Base-by-base conservation (phyloP, 306 rosid species). In the Malus sylvestris region DNA sequence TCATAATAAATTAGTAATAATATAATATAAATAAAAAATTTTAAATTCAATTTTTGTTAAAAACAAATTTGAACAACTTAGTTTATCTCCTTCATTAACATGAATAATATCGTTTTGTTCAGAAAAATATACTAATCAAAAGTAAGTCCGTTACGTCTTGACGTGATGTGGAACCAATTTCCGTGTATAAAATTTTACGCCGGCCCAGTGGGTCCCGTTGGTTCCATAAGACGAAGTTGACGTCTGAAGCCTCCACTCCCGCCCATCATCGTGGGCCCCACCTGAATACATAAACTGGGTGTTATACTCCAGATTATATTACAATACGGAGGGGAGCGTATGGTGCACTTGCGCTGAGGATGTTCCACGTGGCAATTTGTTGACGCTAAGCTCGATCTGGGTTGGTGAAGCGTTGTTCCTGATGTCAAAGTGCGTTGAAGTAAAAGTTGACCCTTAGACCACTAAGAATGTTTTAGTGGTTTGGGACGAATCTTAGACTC, bases 181-280 rank as follows among this genome's bases (percentile, higher is more conserved):
- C 25, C 68, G 49, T 27, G 42, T 29, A 27, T 62, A 62, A 6
- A 62, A 38, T 20, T 33, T 19, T 15, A 35, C 10, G 12, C 80
- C 86, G 87, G 83, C 66, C 92, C 38, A 33, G 40, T 8, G 40
- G 67, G 6, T 29, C 22, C 67, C 67, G 10, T 2, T 8, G 7
- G 67, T 8, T 60, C 33, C 65, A 60, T 8, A 60, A 57, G 27
- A 33, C 18, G 80, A 84, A 72, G 89, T 81, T 78, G 89, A 85
- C 88, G 83, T 78, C 82, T 83, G 86, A 85, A 81, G 80, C 86
- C 78, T 67, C 80, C 38, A 33, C 38, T 6, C 11, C 68, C 25
- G 63, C 66, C 82, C 8, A 33, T 67, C 73, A 46, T 62, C 23
- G 80, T 81, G 85, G 82, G 68, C 20, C 81, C 66, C 63, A 40